Evolutionary conservation across 345 rosid genomes (phyloP).

Genomic region (Capsella bursapastoris): DNA sequence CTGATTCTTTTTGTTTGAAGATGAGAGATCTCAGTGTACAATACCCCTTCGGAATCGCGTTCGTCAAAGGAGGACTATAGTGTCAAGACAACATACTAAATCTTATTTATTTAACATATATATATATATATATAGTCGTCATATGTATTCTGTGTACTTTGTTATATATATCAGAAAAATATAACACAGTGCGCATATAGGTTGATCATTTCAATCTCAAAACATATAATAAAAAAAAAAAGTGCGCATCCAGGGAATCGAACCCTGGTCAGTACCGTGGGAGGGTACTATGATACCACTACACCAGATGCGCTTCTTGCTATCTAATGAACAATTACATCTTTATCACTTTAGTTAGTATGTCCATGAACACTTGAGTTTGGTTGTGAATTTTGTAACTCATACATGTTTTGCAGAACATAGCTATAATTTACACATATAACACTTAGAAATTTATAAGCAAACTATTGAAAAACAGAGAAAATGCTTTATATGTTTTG

Average conservation of each 20-base stretch:
- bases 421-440: neutral
- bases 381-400: neutral
- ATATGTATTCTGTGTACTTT: conserved; percentile 16
- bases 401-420: too few species aligned
- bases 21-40: conserved; percentile 43
- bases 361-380: neutral
- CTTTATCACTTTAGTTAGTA: neutral
- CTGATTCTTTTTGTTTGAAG: conserved; percentile 41
- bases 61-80: conserved; percentile 34
- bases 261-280: conserved; percentile 98
- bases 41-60: conserved; percentile 33
- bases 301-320: conserved; percentile 82
- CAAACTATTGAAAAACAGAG: conserved; percentile 1
- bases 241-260: conserved; percentile 96
- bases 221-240: neutral
- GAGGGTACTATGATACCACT: conserved; percentile 99
- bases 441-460: neutral
- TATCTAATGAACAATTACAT: accelerated
- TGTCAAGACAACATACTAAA: conserved; percentile 7
- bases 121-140: conserved; percentile 10
- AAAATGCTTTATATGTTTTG: conserved; percentile 23
- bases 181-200: too few species aligned
- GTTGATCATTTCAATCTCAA: conserved; percentile 1
- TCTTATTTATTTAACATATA: conserved; percentile 16
- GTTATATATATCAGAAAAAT: neutral